Percentiles rank a stretch among this genome's conserved stretches.
phyloP scores from a whole-genome alignment of 2,329 filamentous ascomycete genomes.

The Hypoxylon sp. region DNA sequence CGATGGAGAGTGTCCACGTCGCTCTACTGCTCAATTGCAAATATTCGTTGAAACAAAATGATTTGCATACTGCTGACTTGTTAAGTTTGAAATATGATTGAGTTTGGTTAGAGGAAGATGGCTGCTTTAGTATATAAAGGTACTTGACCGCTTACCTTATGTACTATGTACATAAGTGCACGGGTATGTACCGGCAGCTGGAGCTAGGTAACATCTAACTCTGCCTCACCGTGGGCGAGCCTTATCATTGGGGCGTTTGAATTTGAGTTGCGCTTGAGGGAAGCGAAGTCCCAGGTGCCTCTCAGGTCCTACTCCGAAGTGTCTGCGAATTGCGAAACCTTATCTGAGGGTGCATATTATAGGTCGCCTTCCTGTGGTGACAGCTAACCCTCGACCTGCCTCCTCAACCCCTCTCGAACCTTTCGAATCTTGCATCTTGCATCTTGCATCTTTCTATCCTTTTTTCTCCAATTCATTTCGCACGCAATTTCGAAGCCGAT shows the following conservation, averaged over 20 bases:
- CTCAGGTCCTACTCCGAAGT: conserved; percentile 3
- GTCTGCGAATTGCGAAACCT: conserved; percentile 27
- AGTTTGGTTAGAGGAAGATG: background rate
- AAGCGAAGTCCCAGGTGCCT: background rate
- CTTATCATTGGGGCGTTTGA: conserved; percentile 35
- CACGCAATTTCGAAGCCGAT: conserved; percentile 10
- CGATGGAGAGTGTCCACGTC: background rate
- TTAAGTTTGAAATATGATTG: too few relatives aligned
- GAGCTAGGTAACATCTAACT: conserved; percentile 17
- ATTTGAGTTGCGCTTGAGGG: conserved; percentile 29
- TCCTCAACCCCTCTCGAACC: conserved; percentile 4
- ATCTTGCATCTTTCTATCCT: conserved; percentile 9
- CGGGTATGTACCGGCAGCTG: conserved; percentile 1
- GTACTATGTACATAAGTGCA: background rate
- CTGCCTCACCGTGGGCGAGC: conserved; percentile 17
- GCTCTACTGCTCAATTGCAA: background rate
- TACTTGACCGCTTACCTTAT: background rate
- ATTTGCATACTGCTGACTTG: too few relatives aligned
- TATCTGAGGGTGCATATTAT: conserved; percentile 16
- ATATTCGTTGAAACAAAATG: too few relatives aligned
- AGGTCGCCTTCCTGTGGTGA: conserved; percentile 15
- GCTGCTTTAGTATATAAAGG: background rate
- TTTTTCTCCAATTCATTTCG: conserved; percentile 7
- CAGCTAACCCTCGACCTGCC: conserved; percentile 17
- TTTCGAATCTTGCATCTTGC: background rate